A percentile compares a stretch with the other conserved stretches of the same genome.
These are phyloP conservation scores for Colletotrichum graminicola DNA, from an alignment of 2,329 filamentous ascomycete genomes.

Conservation along the genomic window DNA sequence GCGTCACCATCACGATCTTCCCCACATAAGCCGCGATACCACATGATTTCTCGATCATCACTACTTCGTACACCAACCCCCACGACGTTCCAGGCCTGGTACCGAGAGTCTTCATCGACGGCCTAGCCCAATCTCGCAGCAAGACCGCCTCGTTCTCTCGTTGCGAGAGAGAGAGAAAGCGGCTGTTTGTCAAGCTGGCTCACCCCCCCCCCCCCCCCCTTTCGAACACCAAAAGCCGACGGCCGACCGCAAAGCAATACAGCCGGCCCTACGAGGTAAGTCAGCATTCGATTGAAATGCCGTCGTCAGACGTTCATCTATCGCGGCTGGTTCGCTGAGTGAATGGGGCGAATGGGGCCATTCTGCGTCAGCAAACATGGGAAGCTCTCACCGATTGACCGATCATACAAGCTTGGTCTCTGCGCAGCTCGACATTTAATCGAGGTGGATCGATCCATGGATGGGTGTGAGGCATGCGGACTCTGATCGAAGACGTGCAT, in stretches of 20 bases:
- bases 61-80: neutral
- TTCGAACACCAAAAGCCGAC: neutral
- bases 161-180: neutral
- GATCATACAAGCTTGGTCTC: constrained; percentile 1
- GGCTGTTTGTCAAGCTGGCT: neutral
- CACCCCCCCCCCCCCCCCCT: neutral
- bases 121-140: constrained; percentile 11
- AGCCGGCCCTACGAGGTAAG: neutral
- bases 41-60: constrained; percentile 29
- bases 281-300: constrained; percentile 12
- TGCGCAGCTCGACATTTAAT: neutral
- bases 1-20: constrained; percentile 18
- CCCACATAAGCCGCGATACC: constrained; percentile 15
- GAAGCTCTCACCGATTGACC: constrained; percentile 10
- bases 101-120: constrained; percentile 5
- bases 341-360: neutral
- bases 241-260: neutral
- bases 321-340: neutral
- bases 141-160: neutral
- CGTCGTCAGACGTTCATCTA: constrained; percentile 20
- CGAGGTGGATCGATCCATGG: neutral
- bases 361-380: neutral
- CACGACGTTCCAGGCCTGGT: constrained; percentile 10
- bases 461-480: neutral
- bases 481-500: constrained; percentile 6